Base-by-base conservation (phyloP, 768 basidiomycete genomes). In the Rhizopogon rudus region DNA sequence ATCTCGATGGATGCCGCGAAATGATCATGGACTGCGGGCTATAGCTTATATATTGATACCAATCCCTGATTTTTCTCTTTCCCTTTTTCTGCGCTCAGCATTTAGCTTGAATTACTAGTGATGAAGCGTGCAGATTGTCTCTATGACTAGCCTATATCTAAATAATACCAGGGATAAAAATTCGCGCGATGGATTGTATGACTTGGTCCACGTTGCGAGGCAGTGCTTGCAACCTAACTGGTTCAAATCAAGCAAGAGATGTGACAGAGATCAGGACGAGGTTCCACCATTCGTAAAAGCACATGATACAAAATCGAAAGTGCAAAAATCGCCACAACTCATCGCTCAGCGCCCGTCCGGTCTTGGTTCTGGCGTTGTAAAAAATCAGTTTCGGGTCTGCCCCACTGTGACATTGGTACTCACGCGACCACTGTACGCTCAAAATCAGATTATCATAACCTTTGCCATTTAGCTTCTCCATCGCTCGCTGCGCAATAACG, bases 401-500 rank as follows among this genome's bases (percentile, higher is more conserved):
- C 22, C 39, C 6, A 8, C 28, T 37, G 29, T 33, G 28, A 12
- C 3, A 9, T 55, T 40, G 22, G 31, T 25, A 79, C 81, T 75
- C 65, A 82, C 81, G 81, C 45, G 82, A 83, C 83, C 84, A 86
- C 61, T 81, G 78, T 48, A 84, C 78, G 58, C 75, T 83, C 61
- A 87, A 66, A 60, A 98, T 98, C 57, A 98, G 74, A 67, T 91
- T 95, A 70, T 95, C 93, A 64, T 96, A 98, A 20, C 93, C 94
- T 64, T 82, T 82, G 25, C 95, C 96, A 64, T 98, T 80, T 61
- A 94, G 85, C 72, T 93, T 96, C 64, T 91, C 85, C 76, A 97
- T 87, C 42, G 97, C 97, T 66, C 77, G 81, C 72, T 96, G 91
- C 17, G 92, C 97, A 52, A 78, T 75, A 10, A 81, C 76, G 66